These are phyloP conservation scores for Cyclotella cryptica DNA, from an alignment of 108 stramenopile species.

Conservation along the genomic window DNA sequence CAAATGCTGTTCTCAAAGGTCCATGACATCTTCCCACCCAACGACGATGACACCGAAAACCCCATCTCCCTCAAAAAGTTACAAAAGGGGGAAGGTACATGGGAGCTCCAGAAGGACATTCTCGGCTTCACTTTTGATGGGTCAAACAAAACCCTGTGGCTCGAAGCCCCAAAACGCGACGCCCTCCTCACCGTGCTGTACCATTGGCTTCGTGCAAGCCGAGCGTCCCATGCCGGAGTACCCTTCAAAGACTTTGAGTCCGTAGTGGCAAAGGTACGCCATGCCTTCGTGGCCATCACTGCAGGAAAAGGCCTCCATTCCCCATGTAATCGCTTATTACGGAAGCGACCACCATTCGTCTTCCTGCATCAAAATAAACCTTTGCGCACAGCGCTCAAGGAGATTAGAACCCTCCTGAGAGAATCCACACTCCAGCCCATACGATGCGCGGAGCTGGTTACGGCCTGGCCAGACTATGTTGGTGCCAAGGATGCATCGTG, in stretches of 20 bases:
- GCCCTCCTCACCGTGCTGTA: background rate
- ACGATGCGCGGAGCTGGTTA: slow-evolving; percentile 6
- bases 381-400: background rate
- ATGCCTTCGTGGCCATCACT: slow-evolving; percentile 11
- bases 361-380: background rate
- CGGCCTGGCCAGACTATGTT: slow-evolving; percentile 12
- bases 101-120: background rate
- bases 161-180: background rate
- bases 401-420: background rate
- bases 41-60: slow-evolving; percentile 6
- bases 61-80: slow-evolving; percentile 30
- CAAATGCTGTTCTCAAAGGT: background rate
- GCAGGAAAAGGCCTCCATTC: slow-evolving; percentile 11
- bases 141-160: background rate
- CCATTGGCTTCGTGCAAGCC: background rate
- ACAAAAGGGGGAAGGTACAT: background rate
- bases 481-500: slow-evolving; percentile 26
- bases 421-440: background rate
- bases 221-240: background rate
- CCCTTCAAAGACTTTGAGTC: slow-evolving; percentile 7
- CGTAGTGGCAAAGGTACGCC: background rate
- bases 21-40: slow-evolving; percentile 13
- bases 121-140: slow-evolving; percentile 4
- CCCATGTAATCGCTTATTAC: background rate
- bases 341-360: background rate